Conservation (phyloP, 148 eudicot genomes). For the Dianthus caryophyllus region DNA sequence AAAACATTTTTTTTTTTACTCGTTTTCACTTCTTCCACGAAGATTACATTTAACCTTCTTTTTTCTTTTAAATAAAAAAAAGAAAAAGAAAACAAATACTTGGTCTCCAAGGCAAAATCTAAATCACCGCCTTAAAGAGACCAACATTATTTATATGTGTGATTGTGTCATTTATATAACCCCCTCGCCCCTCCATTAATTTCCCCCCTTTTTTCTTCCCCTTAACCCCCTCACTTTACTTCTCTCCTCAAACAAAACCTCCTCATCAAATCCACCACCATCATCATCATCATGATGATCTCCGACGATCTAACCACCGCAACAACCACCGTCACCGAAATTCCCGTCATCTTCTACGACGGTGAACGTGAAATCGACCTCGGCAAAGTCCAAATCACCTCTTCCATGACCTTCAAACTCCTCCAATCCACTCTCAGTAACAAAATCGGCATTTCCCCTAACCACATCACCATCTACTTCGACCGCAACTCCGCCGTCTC, state of each 20-base stretch:
- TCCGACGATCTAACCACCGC: background rate
- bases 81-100: too few relatives aligned
- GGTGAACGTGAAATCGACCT: constrained; percentile 55
- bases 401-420: constrained; percentile 44
- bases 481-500: constrained; percentile 17
- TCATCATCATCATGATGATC: background rate
- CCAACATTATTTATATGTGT: too few relatives aligned
- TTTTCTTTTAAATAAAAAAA: too few relatives aligned
- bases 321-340: constrained; percentile 2
- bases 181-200: too few relatives aligned
- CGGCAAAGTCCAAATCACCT: constrained; percentile 39
- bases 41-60: too few relatives aligned
- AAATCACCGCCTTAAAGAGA: background rate
- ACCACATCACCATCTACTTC: constrained; percentile 62
- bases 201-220: background rate
- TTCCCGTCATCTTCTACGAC: constrained; percentile 55
- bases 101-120: background rate
- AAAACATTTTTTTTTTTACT: too few relatives aligned
- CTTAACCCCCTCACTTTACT: too few relatives aligned
- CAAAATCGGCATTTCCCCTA: constrained; percentile 60
- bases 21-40: too few relatives aligned
- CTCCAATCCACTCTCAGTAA: constrained; percentile 46
- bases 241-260: background rate
- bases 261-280: too few relatives aligned
- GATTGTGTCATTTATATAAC: too few relatives aligned